Evolutionary conservation across 2,329 filamentous ascomycete genomes (phyloP), one percentile per base, ranked within the genome.

Genomic region (Zasmidium citrigriseum): DNA sequence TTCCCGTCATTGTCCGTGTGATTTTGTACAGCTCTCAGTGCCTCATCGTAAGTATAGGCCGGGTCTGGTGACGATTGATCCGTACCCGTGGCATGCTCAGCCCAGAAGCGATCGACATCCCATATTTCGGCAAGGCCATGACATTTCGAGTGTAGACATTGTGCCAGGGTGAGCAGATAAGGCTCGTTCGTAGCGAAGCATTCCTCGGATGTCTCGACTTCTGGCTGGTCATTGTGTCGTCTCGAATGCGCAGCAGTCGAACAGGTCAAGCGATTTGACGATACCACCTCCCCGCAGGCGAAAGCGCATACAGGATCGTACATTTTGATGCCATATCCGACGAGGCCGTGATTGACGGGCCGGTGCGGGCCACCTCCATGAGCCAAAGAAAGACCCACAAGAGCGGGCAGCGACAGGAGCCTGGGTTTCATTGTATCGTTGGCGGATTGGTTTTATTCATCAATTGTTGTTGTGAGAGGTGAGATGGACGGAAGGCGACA

Each of bases 301-400:
- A 61, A 61, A 12, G 65, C 64, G 41, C 67, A 69, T 2, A 62
- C 34, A 12, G 67, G 65, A 23, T 67, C 57, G 49, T 65, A 67
- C 62, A 66, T 65, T 4, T 54, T 22, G 25, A 67, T 68, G 23
- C 66, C 66, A 50, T 62, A 62, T 5, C 66, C 66, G 50, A 68
- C 55, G 10, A 68, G 58, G 4, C 66, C 64, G 46, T 52, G 41
- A 10, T 49, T 25, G 3, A 27, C 46, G 3, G 4, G 22, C 4
- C 22, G 46, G 14, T 49, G 46, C 21, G 14, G 34, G 5, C 34
- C 34, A 16, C 16, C 14, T 11, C 34, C 34, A n/a, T 41, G 34
- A 16, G 34, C 34, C 14, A 4, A 11, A 9, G 34, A 11, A 16
- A 41, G 34, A n/a, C 4, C 34, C 34, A 41, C 4, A n/a, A 41